Evolutionary conservation across 148 eudicot species (phyloP), one percentile per base, ranked within the genome.

Genomic region (Silene conica): DNA sequence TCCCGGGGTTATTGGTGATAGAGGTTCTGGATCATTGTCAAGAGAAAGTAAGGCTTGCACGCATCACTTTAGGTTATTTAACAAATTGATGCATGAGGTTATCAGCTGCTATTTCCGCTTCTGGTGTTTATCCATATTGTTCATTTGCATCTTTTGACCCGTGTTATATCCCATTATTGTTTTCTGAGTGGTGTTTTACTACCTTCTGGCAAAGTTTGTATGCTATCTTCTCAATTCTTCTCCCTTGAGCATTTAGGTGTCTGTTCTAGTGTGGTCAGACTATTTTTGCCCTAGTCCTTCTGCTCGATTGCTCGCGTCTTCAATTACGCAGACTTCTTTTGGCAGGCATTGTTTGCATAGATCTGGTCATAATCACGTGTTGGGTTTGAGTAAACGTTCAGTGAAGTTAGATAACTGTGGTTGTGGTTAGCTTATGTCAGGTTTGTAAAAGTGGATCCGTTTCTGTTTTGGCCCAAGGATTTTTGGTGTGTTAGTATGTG

Each of bases 1-100:
- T 86, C 97, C 93, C 62, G 98, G 98, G 52, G 95, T 94, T 76
- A 94, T 94, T 81, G 98, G 98, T 63, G 98, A 94, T 73, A 88
- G 96, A 62, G 93, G 96, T 79, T 94, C 98, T 75, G 96, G 96
- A 74, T 90, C 98, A 72, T 85, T 93, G 86, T 93, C 96, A 12
- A 89, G 98, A 83, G 98, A 87, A 84, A 94, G 98, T 94, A 78
- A 91, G 98, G 85, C 76, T 65, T 15, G 45, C 23, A 48, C 3
- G 45, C 23, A 48, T 1, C 50, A 43, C 20, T 21, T 56, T 8
- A 11, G 48, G 57, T 3, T 63, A 4, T 38, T 14, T 59, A 1
- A 57, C 3, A 14, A 50, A 38, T 63, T 38, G 65, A 38, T 63
- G 6, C 23, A 60, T n/a, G 10, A 14, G 20, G 12, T 15, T 19